Evolutionary conservation across 805 yeast species (phyloP), one percentile per base, ranked within the genome.

Genomic region (Lachancea thermotolerans): DNA sequence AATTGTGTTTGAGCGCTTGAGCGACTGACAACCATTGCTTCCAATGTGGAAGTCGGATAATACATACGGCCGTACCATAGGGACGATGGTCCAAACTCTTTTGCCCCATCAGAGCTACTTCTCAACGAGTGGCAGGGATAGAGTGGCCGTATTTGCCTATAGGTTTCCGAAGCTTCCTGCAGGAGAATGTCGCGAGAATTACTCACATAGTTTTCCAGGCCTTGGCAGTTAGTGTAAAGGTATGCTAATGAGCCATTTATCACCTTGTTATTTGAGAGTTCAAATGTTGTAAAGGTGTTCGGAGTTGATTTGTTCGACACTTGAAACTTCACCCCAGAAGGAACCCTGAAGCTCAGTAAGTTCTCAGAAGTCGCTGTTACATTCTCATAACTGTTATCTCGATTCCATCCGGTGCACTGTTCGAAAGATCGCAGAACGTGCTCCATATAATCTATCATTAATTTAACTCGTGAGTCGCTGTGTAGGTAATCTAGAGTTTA

Each of bases 161-260:
- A 87, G 0, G 95, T 87, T 18, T 84, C 74, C 5, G 85, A 71
- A 2, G 85, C 82, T 25, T 79, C 79, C 51, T 82, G 87, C 14
- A 88, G 68, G 2, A 79, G 72, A 1, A 84, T 65, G 10, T 70
- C 66, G 10, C 64, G 67, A 0, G 90, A 58, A 38, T 46, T 70
- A 1, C 78, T 75, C 29, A 70, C 60, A 7, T 83, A 75, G 39
- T 71, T 67, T 7, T 63, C 64, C 37, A 87, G 64, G 1, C 81
- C 77, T 0, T 71, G 64, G 0, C 91, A 78, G 12, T 56, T 57
- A 5, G 89, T 74, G 65, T 85, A 89, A 10, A 89, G 59, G 59
- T 91, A 91, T 0, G 96, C 81, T 27, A 91, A 57, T 0, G 96
- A 83, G 1, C 98, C 97, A 53, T 82, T 80, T 35, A 93, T 75